Evolutionary conservation across 83 land plant genomes (phyloP), one percentile per base, ranked within the genome.

Genomic region (Picea engelmannii): DNA sequence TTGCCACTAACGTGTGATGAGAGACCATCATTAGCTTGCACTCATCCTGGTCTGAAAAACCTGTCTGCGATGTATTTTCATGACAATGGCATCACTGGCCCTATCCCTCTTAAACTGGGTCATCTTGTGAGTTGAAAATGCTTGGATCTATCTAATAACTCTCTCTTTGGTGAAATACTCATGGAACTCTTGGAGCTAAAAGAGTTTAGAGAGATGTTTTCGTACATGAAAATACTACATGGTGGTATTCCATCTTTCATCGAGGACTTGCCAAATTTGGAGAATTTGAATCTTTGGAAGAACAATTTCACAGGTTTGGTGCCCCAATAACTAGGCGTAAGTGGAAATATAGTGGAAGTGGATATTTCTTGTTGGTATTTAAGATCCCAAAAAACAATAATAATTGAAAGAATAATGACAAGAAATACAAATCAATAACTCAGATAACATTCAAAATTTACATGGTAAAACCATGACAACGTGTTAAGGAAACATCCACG

Each of bases 91-190:
- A 83, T 91, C 7, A 44, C 75, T 13, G 93, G 91, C n/a, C 69
- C 60, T 13, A 71, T 91, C 13, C 83, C 91, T 21, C 82, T 84
- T 49, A 86, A 89, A 75, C 68, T 91, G 20, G 91, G 85, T 12
- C 25, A 42, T 62, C 71, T 89, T 7, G 35, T 38, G 21, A 82
- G 78, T 62, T 81, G 89, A 12, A 84, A 75, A 61, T 87, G 84
- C 35, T 47, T 91, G 27, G 89, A 89, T 64, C 83, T 91, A 38
- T 91, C 91, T 38, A 81, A 85, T 67, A 91, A 91, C 40, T 62
- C 35, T 3, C 69, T 91, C 69, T 66, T 75, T 15, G 91, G 89
- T 3, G 75, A 40, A 31, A 85, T 91, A 16, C 93, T 91, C 17
- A n/a, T 44, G 55, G 69, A 78, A 40, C 83, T 88, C 35, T 67